Percentiles rank a stretch among this genome's conserved stretches.
Evolutionary conservation across 495 filamentous ascomycete genomes (phyloP).

Genomic region (Neurospora sp.): DNA sequence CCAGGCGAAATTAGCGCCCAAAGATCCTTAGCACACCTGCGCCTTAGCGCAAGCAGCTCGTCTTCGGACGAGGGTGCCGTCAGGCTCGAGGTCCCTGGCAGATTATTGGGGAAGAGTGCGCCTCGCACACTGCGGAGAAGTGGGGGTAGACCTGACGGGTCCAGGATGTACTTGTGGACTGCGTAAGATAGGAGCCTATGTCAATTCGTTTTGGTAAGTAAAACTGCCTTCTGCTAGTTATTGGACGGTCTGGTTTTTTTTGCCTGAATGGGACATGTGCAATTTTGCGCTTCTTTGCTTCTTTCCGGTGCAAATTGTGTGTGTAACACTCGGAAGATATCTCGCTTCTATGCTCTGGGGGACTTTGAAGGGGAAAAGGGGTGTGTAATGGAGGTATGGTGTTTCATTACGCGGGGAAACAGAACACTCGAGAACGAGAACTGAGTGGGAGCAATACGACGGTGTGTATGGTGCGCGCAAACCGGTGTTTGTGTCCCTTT

Average conservation of each 20-base stretch:
- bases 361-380: conserved; percentile 4
- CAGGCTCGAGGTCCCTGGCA: conserved; percentile 37
- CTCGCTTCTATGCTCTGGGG: neutral
- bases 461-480: conserved; percentile 3
- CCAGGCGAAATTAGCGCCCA: conserved; percentile 38
- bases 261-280: neutral
- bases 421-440: neutral
- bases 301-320: neutral
- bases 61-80: conserved; percentile 36
- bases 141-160: conserved; percentile 58
- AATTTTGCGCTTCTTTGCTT: neutral
- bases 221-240: neutral
- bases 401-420: conserved; percentile 19
- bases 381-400: conserved; percentile 2
- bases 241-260: neutral
- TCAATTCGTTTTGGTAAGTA: neutral
- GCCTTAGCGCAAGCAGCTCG: conserved; percentile 36
- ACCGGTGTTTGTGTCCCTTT: neutral
- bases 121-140: conserved; percentile 62
- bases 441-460: neutral
- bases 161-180: conserved; percentile 53
- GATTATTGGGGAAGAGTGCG: conserved; percentile 72
- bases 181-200: conserved; percentile 63
- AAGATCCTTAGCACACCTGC: conserved; percentile 43
- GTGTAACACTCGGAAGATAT: neutral